Evolutionary conservation across 2,329 filamentous ascomycete species (phyloP), one percentile per base, ranked within the genome.

Genomic region (Neofusicoccum umdonicola): DNA sequence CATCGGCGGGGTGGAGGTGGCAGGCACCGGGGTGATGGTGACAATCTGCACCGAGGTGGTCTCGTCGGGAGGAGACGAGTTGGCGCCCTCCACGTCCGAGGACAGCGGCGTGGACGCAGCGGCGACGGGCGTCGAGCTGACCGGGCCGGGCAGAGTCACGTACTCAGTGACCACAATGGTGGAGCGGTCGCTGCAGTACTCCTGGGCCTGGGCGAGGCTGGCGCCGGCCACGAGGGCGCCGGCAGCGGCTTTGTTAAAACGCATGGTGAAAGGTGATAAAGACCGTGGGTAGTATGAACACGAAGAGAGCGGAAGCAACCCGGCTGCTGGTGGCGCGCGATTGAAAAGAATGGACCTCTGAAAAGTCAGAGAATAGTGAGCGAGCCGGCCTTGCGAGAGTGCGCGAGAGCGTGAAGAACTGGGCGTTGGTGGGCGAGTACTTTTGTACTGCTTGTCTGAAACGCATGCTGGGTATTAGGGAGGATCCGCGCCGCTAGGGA

Each of bases 341-440:
- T 7, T 12, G 22, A 48, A 64, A 64, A 58, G 62, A 64, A 64
- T 51, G 62, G 62, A 64, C 62, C 62, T 64, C 62, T 64, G 62
- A 57, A 50, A 64, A 64, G 17, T 58, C 62, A 64, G 62, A 64
- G 62, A 63, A 57, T 35, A 57, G 42, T n/a, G 17, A 64, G 44
- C 39, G 58, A 62, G 27, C 37, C 52, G 52, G 35, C 52, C 52
- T 31, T 27, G 54, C 54, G 8, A 8, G 39, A 19, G 11, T 27
- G 22, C n/a, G 58, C 58, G 47, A 50, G 34, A 50, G 58, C 44
- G 58, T 42, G 58, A 17, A 12, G 17, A 37, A 42, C 15, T 3
- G 22, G 17, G 9, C n/a, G 44, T 15, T 39, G 44, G 47, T 17
- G 58, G 37, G 13, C 45, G 5, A 51, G 44, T 41, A 51, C 58